phyloP scores from a whole-genome alignment of 257 asterid species.

The Echites panduratus region DNA sequence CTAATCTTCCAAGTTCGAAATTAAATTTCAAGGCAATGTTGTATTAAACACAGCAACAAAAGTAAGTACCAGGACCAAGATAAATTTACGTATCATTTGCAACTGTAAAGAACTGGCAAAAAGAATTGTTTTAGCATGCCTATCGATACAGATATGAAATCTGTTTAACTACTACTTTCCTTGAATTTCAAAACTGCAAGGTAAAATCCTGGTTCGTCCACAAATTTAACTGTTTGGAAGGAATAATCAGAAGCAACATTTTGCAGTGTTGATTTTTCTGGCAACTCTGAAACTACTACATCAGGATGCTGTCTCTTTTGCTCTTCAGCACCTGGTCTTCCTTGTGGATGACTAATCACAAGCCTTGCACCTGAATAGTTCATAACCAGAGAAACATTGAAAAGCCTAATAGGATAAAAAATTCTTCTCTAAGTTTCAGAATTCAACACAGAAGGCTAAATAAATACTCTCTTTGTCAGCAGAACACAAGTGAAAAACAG shows the following conservation, averaged over 20 bases:
- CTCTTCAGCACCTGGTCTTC: conserved; percentile 54
- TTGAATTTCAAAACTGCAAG: conserved; percentile 32
- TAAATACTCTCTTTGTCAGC: neutral
- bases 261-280: conserved; percentile 38
- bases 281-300: conserved; percentile 54
- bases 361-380: conserved; percentile 60
- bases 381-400: neutral
- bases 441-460: neutral
- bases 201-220: conserved; percentile 60
- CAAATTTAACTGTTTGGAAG: conserved; percentile 46
- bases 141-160: neutral
- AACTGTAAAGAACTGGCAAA: neutral
- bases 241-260: conserved; percentile 40
- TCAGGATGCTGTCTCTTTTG: conserved; percentile 53
- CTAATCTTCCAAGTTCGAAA: neutral
- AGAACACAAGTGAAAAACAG: neutral
- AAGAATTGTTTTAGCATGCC: neutral
- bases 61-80: no score
- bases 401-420: neutral
- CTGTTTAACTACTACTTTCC: conserved; percentile 7
- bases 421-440: neutral
- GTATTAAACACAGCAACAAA: neutral
- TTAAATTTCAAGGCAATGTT: neutral
- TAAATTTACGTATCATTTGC: neutral
- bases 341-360: conserved; percentile 77